These are phyloP conservation scores for Phaeosphaeriaceae sp. DNA, from an alignment of 2,329 filamentous ascomycete species.

Conservation along the genomic window DNA sequence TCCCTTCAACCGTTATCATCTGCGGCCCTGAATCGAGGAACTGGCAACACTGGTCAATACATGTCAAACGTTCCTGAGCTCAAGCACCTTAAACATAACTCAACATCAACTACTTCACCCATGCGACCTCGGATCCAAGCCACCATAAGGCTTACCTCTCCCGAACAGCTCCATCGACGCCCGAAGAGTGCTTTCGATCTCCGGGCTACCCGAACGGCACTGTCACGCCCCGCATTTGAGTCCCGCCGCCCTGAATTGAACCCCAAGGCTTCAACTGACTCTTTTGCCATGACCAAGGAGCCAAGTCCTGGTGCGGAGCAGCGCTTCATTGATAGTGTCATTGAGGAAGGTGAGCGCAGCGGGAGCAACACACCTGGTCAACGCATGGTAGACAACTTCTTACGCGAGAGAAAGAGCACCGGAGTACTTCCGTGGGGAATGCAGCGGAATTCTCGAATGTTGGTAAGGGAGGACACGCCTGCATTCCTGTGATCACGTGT, in stretches of 20 bases:
- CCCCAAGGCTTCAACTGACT: conserved; percentile 16
- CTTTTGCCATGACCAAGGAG: conserved; percentile 23
- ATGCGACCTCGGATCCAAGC: conserved; percentile 22
- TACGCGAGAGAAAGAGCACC: conserved; percentile 27
- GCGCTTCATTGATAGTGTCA: conserved; percentile 16
- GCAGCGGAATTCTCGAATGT: not conserved
- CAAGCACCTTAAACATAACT: conserved; percentile 1
- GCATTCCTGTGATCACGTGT: conserved; percentile 23
- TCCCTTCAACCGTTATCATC: conserved; percentile 27
- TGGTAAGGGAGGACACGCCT: conserved; percentile 31
- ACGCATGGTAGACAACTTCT: conserved; percentile 39
- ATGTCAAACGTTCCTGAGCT: conserved; percentile 13
- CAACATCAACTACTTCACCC: conserved; percentile 9
- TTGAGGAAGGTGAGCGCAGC: conserved; percentile 10
- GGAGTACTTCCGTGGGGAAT: conserved; percentile 1
- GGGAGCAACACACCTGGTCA: conserved; percentile 39
- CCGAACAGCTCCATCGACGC: conserved; percentile 27
- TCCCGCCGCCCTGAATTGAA: conserved; percentile 8
- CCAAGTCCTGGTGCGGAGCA: conserved; percentile 16
- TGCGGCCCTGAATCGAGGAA: conserved; percentile 13
- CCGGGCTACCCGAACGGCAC: conserved; percentile 11
- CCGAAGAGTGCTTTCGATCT: conserved; percentile 46
- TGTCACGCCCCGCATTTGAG: conserved; percentile 12
- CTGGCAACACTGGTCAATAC: conserved; percentile 21
- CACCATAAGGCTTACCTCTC: conserved; percentile 23